These are phyloP conservation scores for Auriscalpium orientale DNA, from an alignment of 768 basidiomycete species.

Conservation along the genomic window DNA sequence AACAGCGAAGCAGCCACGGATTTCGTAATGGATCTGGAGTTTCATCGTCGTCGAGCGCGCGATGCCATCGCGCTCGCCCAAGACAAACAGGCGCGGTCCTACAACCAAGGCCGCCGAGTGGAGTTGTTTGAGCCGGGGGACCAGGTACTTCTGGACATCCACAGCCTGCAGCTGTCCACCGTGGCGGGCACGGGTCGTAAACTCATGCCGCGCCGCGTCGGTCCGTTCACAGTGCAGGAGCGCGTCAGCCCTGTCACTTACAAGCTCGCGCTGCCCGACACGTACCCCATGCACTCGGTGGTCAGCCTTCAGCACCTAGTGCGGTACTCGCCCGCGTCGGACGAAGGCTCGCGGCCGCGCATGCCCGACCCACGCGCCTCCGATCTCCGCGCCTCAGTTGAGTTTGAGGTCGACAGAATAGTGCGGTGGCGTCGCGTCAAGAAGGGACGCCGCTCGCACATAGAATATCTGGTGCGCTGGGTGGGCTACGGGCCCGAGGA, in stretches of 20 bases:
- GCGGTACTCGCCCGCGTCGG: slow-evolving; percentile 13
- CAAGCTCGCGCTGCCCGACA: slow-evolving; percentile 10
- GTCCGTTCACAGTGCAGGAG: slow-evolving; percentile 19
- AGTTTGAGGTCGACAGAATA: slow-evolving; percentile 2
- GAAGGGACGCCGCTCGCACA: too few relatives aligned
- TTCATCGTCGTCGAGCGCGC: slow-evolving; percentile 1
- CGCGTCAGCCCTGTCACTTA: slow-evolving; percentile 18
- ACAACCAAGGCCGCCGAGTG: slow-evolving; percentile 10
- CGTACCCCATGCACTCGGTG: slow-evolving; percentile 18
- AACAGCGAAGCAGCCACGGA: not conserved
- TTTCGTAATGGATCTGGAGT: not conserved
- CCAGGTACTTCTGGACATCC: slow-evolving; percentile 15
- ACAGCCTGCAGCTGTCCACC: slow-evolving; percentile 10
- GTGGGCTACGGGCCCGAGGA: too few relatives aligned
- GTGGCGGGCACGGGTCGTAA: slow-evolving; percentile 17
- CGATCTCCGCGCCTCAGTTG: not conserved
- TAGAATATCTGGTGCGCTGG: too few relatives aligned
- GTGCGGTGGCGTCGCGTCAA: not conserved
- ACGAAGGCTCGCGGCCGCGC: slow-evolving; percentile 3
- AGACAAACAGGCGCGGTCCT: slow-evolving; percentile 3
- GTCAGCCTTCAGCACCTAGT: slow-evolving; percentile 19
- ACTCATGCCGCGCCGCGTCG: slow-evolving; percentile 11
- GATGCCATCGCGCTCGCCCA: slow-evolving; percentile 13
- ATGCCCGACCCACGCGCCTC: not conserved
- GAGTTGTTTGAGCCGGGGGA: slow-evolving; percentile 16